Base-by-base conservation (phyloP, 176 grass and related monocot genomes). In the Eragrostis curvula region DNA sequence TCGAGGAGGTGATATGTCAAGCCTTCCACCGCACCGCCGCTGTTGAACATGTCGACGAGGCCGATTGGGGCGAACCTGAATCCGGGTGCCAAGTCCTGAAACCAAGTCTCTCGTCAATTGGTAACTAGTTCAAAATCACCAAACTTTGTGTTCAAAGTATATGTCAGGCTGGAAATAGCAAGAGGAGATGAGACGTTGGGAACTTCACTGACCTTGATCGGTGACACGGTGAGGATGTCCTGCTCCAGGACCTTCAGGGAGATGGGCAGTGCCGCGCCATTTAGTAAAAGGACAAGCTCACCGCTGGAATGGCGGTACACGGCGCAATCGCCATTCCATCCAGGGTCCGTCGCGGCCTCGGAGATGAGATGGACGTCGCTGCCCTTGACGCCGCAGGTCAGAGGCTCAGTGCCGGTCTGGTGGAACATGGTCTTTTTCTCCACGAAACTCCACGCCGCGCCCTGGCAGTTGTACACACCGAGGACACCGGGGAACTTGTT, bases 401-500 rank as follows among this genome's bases (percentile, higher is more conserved):
- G 79, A 23, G 88, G 88, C 3, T 92, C 90, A 4, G 86, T 14
- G 36, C 88, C 77, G 0, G 90, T 91, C 3, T 85, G 51, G 49
- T 98, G 96, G 83, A 88, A 98, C 7, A 77, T 23, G 78, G 93
- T 98, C 83, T 93, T 98, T 85, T 98, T 98, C 90, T 95, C 96
- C 18, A 63, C 86, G 1, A 47, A 73, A 87, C 84, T 90, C 92
- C 92, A 94, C 2, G 95, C 95, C 18, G 95, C 92, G 13, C 95
- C 92, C 88, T 98, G 95, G 88, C 95, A 98, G 49, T 94, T 94
- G 88, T 92, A 94, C 29, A 98, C 92, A 27, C 90, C 95, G 11
- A 98, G 73, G 1, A 98, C 88, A 18, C 95, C 95, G 0, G 83
- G 91, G 85, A 87, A 94, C 47, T 76, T 98, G 86, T 94, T 98